Evolutionary conservation across 768 basidiomycete genomes (phyloP).

Genomic region (Ramaria sp.): DNA sequence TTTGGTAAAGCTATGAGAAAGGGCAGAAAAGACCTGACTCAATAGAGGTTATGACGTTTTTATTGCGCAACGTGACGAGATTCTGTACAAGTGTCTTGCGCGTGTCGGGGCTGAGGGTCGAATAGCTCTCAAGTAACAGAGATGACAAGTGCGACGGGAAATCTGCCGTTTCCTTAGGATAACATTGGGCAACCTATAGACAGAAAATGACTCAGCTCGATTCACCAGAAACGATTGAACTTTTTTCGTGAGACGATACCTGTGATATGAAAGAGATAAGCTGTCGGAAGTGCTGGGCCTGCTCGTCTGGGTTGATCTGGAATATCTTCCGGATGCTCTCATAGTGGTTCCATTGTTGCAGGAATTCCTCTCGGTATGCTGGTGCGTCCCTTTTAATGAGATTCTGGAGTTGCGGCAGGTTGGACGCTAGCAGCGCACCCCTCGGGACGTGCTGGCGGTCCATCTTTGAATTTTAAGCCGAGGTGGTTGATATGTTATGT

Average conservation of each 20-base stretch:
- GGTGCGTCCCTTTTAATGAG: conserved; percentile 89
- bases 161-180: conserved; percentile 80
- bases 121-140: conserved; percentile 72
- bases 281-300: conserved; percentile 76
- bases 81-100: conserved; percentile 82
- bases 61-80: conserved; percentile 86
- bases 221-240: not conserved
- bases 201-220: not conserved
- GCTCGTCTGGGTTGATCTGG: conserved; percentile 70
- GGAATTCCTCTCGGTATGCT: conserved; percentile 89
- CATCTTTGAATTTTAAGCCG: conserved; percentile 10
- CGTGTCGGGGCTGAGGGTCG: conserved; percentile 64
- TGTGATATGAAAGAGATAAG: conserved; percentile 88
- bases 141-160: conserved; percentile 74
- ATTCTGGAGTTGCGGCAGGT: conserved; percentile 93
- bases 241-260: conserved; percentile 24
- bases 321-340: conserved; percentile 81
- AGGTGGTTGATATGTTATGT: not conserved
- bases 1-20: not conserved
- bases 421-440: conserved; percentile 72
- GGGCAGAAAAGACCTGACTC: conserved; percentile 43
- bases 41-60: conserved; percentile 84
- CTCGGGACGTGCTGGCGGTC: conserved; percentile 21
- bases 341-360: conserved; percentile 96
- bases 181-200: conserved; percentile 75